Percentiles rank a stretch among this genome's conserved stretches.
These are phyloP conservation scores for Saccharomyces hybrid DNA, from an alignment of 1,139 yeast genomes.

Conservation along the genomic window DNA sequence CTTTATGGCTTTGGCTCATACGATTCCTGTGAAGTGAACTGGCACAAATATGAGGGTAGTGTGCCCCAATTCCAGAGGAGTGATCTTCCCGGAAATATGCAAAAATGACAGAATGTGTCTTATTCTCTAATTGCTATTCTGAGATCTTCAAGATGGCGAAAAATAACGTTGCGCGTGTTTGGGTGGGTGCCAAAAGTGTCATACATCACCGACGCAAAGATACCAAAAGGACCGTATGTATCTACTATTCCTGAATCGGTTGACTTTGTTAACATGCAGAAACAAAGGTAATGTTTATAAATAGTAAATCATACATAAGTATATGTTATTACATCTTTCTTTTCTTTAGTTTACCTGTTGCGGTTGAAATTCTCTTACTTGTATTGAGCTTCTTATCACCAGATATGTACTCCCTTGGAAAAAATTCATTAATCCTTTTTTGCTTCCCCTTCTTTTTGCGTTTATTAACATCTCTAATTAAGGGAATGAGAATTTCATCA, in stretches of 20 bases:
- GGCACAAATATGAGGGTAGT: neutral
- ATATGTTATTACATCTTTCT: constrained; percentile 11
- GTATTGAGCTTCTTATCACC: constrained; percentile 40
- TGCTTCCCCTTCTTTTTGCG: constrained; percentile 50
- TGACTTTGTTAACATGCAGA: neutral
- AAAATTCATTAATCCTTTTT: constrained; percentile 51
- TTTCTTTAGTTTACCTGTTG: constrained; percentile 44
- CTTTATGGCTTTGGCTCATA: neutral
- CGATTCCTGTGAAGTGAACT: neutral
- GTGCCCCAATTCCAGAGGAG: neutral
- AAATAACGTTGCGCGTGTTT: constrained; percentile 1
- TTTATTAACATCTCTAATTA: constrained; percentile 69
- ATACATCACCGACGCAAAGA: neutral
- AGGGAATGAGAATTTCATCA: constrained; percentile 84
- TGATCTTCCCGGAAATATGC: neutral
- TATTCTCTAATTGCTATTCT: neutral
- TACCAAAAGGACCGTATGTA: neutral
- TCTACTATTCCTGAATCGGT: neutral
- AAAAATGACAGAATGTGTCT: neutral
- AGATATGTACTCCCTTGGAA: constrained; percentile 40
- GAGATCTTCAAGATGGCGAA: neutral
- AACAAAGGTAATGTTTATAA: neutral
- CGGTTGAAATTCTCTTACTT: constrained; percentile 55
- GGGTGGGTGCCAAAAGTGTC: neutral
- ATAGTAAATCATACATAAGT: neutral